A percentile compares a stretch with the other conserved stretches of the same genome.
phyloP scores from a whole-genome alignment of 2,329 filamentous ascomycete species.

The Xylaria sp. region DNA sequence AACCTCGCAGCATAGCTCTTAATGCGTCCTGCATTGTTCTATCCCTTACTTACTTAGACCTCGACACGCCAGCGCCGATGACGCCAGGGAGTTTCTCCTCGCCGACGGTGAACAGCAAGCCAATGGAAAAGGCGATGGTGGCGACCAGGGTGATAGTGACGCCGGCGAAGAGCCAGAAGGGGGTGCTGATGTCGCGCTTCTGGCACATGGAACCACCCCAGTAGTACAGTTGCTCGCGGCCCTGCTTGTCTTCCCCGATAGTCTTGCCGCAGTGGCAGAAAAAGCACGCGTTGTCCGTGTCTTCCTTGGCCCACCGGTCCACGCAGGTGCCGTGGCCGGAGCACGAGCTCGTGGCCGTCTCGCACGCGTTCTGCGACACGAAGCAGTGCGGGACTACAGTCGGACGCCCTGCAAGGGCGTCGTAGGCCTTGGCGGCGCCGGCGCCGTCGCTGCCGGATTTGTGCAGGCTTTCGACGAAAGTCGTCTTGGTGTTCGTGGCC shows the following conservation, averaged over 20 bases:
- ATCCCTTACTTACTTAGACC: conserved; percentile 61
- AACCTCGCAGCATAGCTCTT: background rate
- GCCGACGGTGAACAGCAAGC: conserved; percentile 84
- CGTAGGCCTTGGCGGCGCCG: conserved; percentile 38
- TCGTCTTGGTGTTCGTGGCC: conserved; percentile 27
- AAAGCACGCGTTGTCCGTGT: conserved; percentile 70
- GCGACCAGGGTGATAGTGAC: conserved; percentile 77
- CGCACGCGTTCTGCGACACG: conserved; percentile 73
- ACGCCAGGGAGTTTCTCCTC: conserved; percentile 91
- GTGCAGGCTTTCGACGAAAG: conserved; percentile 42
- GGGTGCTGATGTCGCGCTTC: conserved; percentile 88
- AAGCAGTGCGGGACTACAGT: conserved; percentile 77
- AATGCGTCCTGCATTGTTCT: background rate
- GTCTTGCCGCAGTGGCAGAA: conserved; percentile 79
- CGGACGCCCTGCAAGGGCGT: conserved; percentile 52
- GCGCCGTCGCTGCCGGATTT: background rate
- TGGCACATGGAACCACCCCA: conserved; percentile 91
- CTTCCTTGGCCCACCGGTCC: conserved; percentile 67
- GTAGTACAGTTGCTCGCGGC: conserved; percentile 64
- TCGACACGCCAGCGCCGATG: conserved; percentile 92
- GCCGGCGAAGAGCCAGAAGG: conserved; percentile 87
- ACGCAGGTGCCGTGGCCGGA: conserved; percentile 83
- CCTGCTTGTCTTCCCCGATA: conserved; percentile 57
- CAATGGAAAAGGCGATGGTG: conserved; percentile 76
- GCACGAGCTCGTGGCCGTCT: conserved; percentile 78